Conservation (phyloP, 108 stramenopile genomes). For the Fragilaria crotonensis region DNA sequence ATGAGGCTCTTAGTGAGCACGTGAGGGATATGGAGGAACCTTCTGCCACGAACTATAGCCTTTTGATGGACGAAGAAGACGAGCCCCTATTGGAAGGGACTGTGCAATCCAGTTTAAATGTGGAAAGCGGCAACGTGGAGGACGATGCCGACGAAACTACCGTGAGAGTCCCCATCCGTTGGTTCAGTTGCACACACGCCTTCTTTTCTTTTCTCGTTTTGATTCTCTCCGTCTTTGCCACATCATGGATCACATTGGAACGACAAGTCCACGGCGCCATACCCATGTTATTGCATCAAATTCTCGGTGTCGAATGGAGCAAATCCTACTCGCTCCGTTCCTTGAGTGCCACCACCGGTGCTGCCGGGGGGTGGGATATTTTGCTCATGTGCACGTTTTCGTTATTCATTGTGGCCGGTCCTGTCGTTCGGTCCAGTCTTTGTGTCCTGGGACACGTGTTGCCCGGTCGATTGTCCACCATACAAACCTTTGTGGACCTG, state of each 20-base stretch:
- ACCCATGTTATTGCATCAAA: conserved; percentile 60
- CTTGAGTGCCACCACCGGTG: conserved; percentile 71
- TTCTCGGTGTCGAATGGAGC: conserved; percentile 68
- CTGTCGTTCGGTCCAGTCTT: conserved; percentile 24
- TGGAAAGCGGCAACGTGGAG: too few species aligned
- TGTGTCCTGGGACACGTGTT: conserved; percentile 12
- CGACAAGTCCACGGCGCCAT: conserved; percentile 66
- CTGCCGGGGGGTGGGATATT: conserved; percentile 72
- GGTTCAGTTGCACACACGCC: too few species aligned
- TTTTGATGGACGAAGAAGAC: too few species aligned
- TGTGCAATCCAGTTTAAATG: too few species aligned
- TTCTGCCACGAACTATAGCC: too few species aligned
- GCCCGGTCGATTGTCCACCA: conserved; percentile 2
- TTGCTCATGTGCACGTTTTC: conserved; percentile 78
- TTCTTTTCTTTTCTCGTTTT: too few species aligned
- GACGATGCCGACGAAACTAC: too few species aligned
- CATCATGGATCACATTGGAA: conserved; percentile 64
- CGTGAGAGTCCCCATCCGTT: too few species aligned
- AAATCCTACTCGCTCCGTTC: conserved; percentile 53
- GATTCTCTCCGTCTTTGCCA: conserved; percentile 33
- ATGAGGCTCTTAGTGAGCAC: too few species aligned
- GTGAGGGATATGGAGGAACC: too few species aligned
- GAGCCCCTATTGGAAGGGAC: too few species aligned
- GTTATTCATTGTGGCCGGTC: conserved; percentile 45
- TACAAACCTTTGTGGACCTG: conserved; percentile 47